These are phyloP conservation scores for Nephelium lappaceum DNA, from an alignment of 345 rosid species.

Conservation along the genomic window DNA sequence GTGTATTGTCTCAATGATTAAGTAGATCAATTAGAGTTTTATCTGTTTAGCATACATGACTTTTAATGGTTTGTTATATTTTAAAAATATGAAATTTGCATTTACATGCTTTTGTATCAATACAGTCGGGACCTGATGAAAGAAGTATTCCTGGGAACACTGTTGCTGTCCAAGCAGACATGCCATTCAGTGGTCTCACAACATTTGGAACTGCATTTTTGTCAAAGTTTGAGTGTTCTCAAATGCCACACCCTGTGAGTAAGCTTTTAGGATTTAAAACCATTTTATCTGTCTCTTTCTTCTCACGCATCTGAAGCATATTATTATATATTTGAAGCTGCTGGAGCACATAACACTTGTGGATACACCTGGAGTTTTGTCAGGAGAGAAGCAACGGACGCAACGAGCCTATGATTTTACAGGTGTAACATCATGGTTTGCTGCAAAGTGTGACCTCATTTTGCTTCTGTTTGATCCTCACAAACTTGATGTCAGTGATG, in stretches of 20 bases:
- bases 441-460: conserved; percentile 95
- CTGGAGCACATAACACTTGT: conserved; percentile 90
- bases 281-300: conserved; percentile 10
- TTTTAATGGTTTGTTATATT: background rate
- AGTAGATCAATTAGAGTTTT: background rate
- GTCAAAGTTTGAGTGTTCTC: conserved; percentile 96
- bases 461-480: conserved; percentile 95
- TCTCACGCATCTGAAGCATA: conserved; percentile 19
- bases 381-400: conserved; percentile 92
- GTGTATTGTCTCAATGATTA: background rate
- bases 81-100: background rate
- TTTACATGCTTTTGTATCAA: conserved; percentile 19
- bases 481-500: conserved; percentile 94
- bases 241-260: conserved; percentile 93
- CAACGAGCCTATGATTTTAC: conserved; percentile 91
- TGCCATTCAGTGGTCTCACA: conserved; percentile 94
- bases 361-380: conserved; percentile 95
- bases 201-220: conserved; percentile 91
- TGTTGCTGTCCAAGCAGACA: conserved; percentile 92
- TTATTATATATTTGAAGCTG: conserved; percentile 52
- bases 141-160: conserved; percentile 98
- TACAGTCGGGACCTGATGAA: conserved; percentile 91
- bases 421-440: conserved; percentile 97
- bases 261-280: conserved; percentile 14
- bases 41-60: background rate